Evolutionary conservation across 768 basidiomycete species (phyloP), one percentile per base, ranked within the genome.

Genomic region (Clavaria fumosa): DNA sequence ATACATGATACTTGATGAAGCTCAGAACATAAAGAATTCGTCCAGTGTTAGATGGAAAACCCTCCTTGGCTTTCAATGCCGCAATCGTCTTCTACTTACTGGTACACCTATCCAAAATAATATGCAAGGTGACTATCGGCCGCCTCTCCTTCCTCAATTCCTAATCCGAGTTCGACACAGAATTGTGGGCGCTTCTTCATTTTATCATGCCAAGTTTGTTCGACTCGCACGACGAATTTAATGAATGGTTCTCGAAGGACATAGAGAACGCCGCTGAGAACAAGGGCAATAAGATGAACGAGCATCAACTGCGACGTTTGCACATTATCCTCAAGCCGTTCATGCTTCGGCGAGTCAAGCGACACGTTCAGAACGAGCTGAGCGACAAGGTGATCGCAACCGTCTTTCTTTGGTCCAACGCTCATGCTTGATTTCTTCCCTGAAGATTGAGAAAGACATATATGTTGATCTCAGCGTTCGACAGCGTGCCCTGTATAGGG

Each of bases 151-250:
- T n/a, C n/a, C n/a, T n/a, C n/a, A n/a, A n/a, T n/a, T n/a, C n/a
- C n/a, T n/a, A 4, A 22, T 32, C 17, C 18, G 40, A 49, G 30
- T 46, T 35, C 17, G 21, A 23, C 22, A 12, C 50, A 93, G 95
- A 99, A 58, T 65, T 99, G 12, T 99, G 95, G 95, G 95, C 95
- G 1, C 66, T 99, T 41, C 66, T 99, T 30, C 95, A 99, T 55
- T 99, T 99, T 64, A 97, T 99, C 62, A 99, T 99, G 95, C 95
- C 95, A 2, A 91, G 85, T 53, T 64, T 99, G 38, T 99, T 99
- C 57, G 95, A 97, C 56, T 96, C 91, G 10, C 91, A 97, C 50
- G 91, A 97, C 51, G 95, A 99, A 59, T 99, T 99, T 65, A 89
- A 83, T 53, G 93, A 97, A 56, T 99, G 95, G 95, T 99, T 99